Base-by-base conservation (phyloP, 257 asterid species). In the Coffea eugenioides region DNA sequence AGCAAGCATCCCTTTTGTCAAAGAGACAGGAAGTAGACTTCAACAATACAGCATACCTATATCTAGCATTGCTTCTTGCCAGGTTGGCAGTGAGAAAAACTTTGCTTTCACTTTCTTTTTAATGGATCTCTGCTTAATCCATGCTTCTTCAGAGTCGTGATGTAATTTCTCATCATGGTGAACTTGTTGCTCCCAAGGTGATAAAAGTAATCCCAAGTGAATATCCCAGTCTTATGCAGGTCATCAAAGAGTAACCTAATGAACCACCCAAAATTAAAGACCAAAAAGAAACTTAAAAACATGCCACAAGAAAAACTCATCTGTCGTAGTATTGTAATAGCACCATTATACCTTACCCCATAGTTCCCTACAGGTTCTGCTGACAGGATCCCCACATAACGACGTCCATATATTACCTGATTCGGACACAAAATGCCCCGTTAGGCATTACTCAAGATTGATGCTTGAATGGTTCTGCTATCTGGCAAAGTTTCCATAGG, bases 311-410 rank as follows among this genome's bases (percentile, higher is more conserved):
- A 41, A 23, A 67, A 80, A 71, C 46, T 5, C n/a, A 73, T 65
- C 27, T 64, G 67, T 48, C 8, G 13, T 14, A 52, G 59, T 4
- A 51, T 21, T 8, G 23, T 3, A 11, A 23, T 21, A 82, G 70
- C 20, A 79, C 6, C 62, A 70, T 25, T 75, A 23, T 87, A 93
- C 99, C 99, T 95, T 83, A 93, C 91, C 81, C 99, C 97, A 69
- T 95, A 95, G 89, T 93, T 94, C 62, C 98, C 98, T 59, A 95
- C 81, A 62, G 97, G 94, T 82, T 93, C 94, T 18, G 97, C 94
- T 21, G 97, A 92, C 94, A 87, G 88, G 88, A 95, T 92, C 14
- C 99, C 97, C 27, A 87, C 94, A 62, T 90, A 83, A 74, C 97
- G 90, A 87, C 99, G 84, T 80, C 98, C 99, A 15, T 76, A 89